These are phyloP conservation scores for Penicillium sp. DNA, from an alignment of 2,329 filamentous ascomycete species.

Conservation along the genomic window DNA sequence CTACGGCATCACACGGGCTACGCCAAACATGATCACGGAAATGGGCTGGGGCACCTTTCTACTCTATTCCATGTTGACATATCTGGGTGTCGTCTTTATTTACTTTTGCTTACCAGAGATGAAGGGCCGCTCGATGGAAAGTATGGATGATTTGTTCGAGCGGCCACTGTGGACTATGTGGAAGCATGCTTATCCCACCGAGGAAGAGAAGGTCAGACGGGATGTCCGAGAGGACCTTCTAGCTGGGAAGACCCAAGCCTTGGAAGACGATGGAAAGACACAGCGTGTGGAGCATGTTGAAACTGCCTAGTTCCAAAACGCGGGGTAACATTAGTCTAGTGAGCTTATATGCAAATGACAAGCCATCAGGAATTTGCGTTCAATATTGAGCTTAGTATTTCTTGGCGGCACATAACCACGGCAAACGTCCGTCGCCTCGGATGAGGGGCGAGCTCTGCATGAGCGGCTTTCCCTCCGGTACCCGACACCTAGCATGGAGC, in stretches of 20 bases:
- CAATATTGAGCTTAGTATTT: neutral
- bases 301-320: neutral
- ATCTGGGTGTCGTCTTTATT: constrained; percentile 36
- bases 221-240: constrained; percentile 28
- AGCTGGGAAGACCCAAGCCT: constrained; percentile 6
- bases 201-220: constrained; percentile 35
- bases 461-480: constrained; percentile 13
- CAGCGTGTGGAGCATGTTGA: constrained; percentile 18
- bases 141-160: constrained; percentile 38
- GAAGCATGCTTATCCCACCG: constrained; percentile 42
- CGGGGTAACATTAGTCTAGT: neutral
- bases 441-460: neutral
- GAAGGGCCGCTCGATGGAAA: constrained; percentile 34
- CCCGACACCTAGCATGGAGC: neutral
- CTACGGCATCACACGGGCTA: constrained; percentile 33
- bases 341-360: neutral
- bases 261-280: constrained; percentile 19
- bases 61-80: constrained; percentile 39
- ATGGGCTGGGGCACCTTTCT: constrained; percentile 42
- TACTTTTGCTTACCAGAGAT: constrained; percentile 36
- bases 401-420: neutral
- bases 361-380: neutral
- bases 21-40: constrained; percentile 37
- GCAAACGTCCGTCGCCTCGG: neutral
- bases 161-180: constrained; percentile 44